A percentile compares a stretch with the other conserved stretches of the same genome.
These are phyloP conservation scores for Madurella mycetomatis DNA, from an alignment of 2,329 filamentous ascomycete genomes.

Conservation along the genomic window DNA sequence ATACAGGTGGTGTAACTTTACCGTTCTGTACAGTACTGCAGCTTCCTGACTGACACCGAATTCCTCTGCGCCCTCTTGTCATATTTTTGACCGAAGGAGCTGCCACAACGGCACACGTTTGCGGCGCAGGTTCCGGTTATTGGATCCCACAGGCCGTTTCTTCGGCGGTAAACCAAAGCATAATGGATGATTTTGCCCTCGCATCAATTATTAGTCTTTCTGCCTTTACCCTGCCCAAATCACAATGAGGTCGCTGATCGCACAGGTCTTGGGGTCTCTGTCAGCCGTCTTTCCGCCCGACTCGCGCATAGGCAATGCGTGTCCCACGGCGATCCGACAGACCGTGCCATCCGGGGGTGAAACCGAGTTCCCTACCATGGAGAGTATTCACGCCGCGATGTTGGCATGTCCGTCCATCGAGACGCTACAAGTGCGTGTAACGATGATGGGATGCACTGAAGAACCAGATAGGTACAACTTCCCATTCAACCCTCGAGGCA, in stretches of 20 bases:
- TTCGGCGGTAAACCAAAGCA: no score
- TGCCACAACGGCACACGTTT: no score
- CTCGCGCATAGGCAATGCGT: neutral
- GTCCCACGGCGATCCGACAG: neutral
- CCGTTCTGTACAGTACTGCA: no score
- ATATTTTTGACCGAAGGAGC: no score
- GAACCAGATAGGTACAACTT: neutral
- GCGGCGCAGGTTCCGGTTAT: no score
- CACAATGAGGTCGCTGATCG: no score
- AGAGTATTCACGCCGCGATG: neutral
- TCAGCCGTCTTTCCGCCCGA: neutral
- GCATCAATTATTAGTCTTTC: neutral
- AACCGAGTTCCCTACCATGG: neutral
- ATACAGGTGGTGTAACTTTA: no score
- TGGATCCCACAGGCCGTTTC: no score
- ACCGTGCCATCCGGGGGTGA: neutral
- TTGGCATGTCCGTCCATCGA: neutral
- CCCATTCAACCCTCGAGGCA: conserved; percentile 6
- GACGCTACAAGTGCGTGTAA: neutral
- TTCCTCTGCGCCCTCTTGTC: no score
- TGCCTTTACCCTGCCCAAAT: no score
- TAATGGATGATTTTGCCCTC: neutral
- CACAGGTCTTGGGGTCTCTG: no score
- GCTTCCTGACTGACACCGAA: no score
- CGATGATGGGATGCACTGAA: neutral